Evolutionary conservation across 345 rosid species (phyloP).

Genomic region (Camelina hispida): DNA sequence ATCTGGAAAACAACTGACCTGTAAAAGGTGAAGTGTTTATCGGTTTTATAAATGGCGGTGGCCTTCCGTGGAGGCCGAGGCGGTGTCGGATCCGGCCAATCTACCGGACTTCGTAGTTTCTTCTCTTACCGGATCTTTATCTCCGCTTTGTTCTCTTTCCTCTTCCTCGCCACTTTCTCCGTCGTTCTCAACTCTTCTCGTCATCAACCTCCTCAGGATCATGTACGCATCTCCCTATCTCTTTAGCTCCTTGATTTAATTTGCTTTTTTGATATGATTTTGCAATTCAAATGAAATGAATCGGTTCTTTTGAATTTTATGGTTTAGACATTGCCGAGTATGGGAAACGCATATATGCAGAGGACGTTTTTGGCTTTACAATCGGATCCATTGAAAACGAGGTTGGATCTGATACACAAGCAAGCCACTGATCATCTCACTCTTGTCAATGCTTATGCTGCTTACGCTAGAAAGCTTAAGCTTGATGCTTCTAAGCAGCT

Average conservation of each 20-base stretch:
- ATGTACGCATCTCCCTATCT: constrained; percentile 50
- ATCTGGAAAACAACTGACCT: constrained; percentile 20
- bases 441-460: constrained; percentile 81
- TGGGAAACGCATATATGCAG: constrained; percentile 68
- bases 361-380: constrained; percentile 71
- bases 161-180: constrained; percentile 79
- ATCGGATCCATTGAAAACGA: constrained; percentile 81
- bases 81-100: constrained; percentile 53
- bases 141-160: constrained; percentile 81
- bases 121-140: constrained; percentile 80
- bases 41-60: constrained; percentile 63
- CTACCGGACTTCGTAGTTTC: constrained; percentile 60
- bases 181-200: constrained; percentile 68
- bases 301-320: neutral
- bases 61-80: constrained; percentile 75
- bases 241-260: neutral
- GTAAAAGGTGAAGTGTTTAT: constrained; percentile 25
- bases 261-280: neutral
- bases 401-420: constrained; percentile 83
- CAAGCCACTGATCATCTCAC: constrained; percentile 87
- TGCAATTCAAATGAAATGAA: constrained; percentile 3
- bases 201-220: constrained; percentile 47
- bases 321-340: constrained; percentile 58
- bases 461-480: constrained; percentile 95
- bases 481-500: constrained; percentile 82